Percentiles rank a stretch among this genome's conserved stretches.
Conservation (phyloP, 805 yeast genomes). For the Monosporozyma unispora region DNA sequence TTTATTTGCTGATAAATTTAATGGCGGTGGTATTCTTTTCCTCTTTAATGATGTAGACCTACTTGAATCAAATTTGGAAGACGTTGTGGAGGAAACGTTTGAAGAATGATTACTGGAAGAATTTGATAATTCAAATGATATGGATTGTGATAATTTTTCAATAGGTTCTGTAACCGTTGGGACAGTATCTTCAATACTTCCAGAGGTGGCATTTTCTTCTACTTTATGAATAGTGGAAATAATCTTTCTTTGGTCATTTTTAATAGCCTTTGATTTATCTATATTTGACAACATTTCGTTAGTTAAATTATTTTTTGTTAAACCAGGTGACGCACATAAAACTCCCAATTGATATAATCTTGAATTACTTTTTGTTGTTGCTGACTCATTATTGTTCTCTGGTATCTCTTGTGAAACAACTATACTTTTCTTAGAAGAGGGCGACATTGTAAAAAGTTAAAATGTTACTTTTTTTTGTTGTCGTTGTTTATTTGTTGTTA, state of each 20-base stretch:
- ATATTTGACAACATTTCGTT: conserved; percentile 19
- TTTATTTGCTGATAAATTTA: conserved; percentile 7
- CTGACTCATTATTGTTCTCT: neutral
- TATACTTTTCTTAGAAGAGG: too few relatives aligned
- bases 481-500: too few relatives aligned
- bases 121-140: neutral
- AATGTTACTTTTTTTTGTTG: too few relatives aligned
- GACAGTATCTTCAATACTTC: neutral
- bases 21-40: conserved; percentile 22
- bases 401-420: neutral
- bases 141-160: neutral
- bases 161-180: too few relatives aligned
- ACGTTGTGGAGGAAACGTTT: neutral
- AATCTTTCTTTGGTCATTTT: conserved; percentile 16
- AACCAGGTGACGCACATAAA: conserved; percentile 24
- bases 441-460: too few relatives aligned
- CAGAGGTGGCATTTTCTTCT: neutral
- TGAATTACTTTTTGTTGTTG: too few relatives aligned
- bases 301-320: conserved; percentile 17
- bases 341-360: conserved; percentile 12
- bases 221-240: conserved; percentile 5
- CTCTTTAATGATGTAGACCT: conserved; percentile 17
- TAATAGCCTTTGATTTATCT: conserved; percentile 20
- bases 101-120: neutral
- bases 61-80: neutral